Evolutionary conservation across 2,329 filamentous ascomycete genomes (phyloP).

Genomic region (Aspergillus tubingensis): DNA sequence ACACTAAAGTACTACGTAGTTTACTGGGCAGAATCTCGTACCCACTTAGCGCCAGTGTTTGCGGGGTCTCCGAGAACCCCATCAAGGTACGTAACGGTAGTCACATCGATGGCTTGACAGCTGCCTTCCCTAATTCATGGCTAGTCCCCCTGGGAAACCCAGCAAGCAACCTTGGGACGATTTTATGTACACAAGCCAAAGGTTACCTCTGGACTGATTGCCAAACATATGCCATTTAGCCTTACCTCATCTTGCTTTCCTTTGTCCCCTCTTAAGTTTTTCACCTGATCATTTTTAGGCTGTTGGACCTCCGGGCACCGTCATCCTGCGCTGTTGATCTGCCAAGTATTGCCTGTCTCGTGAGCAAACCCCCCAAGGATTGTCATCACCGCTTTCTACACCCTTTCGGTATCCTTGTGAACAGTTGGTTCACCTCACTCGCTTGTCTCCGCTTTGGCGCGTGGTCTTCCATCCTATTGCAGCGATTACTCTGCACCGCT

Average conservation of each 20-base stretch:
- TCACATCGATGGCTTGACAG: neutral
- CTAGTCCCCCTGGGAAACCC: too few species aligned
- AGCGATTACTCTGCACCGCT: neutral
- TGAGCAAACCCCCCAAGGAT: slow-evolving; percentile 18
- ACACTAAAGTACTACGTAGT: neutral
- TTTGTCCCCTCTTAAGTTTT: slow-evolving; percentile 2
- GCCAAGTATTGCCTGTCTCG: slow-evolving; percentile 18
- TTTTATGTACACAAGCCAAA: too few species aligned
- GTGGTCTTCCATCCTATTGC: slow-evolving; percentile 11
- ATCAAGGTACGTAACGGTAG: neutral
- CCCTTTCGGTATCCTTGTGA: slow-evolving; percentile 7
- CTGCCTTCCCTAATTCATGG: neutral
- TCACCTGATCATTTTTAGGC: slow-evolving; percentile 20
- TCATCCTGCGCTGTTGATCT: slow-evolving; percentile 25
- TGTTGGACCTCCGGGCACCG: slow-evolving; percentile 16
- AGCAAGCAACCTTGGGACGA: too few species aligned
- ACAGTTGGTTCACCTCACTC: slow-evolving; percentile 6
- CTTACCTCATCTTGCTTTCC: slow-evolving; percentile 10
- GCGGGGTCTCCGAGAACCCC: neutral
- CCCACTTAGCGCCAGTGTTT: neutral
- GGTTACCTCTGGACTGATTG: too few species aligned
- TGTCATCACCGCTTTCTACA: slow-evolving; percentile 19
- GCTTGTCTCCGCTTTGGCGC: slow-evolving; percentile 11
- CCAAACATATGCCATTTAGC: slow-evolving; percentile 3
- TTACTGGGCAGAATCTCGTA: neutral